A percentile compares a stretch with the other conserved stretches of the same genome.
Conservation (phyloP, 164 flowering plant species). For the Magnolia kwangsiensis region DNA sequence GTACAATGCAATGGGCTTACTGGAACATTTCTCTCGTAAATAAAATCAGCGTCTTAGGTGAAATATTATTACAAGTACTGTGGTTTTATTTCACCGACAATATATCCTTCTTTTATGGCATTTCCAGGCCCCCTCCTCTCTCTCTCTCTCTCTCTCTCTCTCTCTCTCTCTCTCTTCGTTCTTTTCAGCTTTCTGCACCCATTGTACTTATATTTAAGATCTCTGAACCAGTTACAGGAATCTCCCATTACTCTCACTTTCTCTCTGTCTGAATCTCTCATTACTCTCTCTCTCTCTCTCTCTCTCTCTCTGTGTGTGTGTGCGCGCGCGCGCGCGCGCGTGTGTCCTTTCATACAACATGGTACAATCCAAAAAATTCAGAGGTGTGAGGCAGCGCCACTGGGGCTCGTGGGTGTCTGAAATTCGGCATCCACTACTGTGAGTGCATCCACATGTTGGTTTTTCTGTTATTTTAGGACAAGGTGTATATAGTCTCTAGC, state of each 20-base stretch:
- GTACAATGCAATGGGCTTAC: too few relatives aligned
- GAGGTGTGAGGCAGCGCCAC: slow-evolving; percentile 86
- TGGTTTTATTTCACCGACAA: slow-evolving; percentile 17
- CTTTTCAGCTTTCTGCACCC: neutral
- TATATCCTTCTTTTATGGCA: slow-evolving; percentile 3
- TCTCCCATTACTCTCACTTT: slow-evolving; percentile 2
- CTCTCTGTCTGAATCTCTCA: neutral
- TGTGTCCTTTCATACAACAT: slow-evolving; percentile 19
- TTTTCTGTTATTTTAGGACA: neutral
- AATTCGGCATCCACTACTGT: slow-evolving; percentile 83
- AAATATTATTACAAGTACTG: neutral
- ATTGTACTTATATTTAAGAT: slow-evolving; percentile 1
- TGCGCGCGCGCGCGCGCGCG: too few relatives aligned
- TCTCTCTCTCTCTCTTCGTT: neutral
- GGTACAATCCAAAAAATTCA: slow-evolving; percentile 76
- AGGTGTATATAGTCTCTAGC: too few relatives aligned
- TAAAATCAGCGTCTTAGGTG: neutral
- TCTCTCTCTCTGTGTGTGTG: neutral
- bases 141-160: too few relatives aligned
- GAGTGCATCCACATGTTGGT: slow-evolving; percentile 5
- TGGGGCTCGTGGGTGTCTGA: slow-evolving; percentile 97
- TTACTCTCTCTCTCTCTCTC: neutral
- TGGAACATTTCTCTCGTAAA: too few relatives aligned
- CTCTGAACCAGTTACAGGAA: neutral
- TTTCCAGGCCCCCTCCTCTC: neutral